Percentiles rank a stretch among this genome's conserved stretches.
phyloP scores from a whole-genome alignment of 1,139 yeast genomes.

The Chernovozyma sophiae-reginae region DNA sequence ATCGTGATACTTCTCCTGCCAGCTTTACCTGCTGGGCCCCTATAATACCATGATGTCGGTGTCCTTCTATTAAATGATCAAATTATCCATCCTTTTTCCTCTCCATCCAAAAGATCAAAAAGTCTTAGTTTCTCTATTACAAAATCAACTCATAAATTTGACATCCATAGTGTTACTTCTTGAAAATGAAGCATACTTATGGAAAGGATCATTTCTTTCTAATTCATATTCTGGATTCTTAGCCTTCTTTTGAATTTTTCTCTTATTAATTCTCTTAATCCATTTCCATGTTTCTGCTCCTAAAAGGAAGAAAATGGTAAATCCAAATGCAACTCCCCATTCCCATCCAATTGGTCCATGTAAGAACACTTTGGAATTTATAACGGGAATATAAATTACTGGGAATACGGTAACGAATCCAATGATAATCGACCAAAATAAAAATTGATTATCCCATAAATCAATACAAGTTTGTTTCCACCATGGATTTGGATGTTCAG shows the following conservation, averaged over 20 bases:
- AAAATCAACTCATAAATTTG: neutral
- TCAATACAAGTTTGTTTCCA: conserved; percentile 56
- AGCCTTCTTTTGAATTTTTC: conserved; percentile 31
- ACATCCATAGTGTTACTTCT: conserved; percentile 38
- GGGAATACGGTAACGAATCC: conserved; percentile 79
- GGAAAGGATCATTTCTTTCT: conserved; percentile 61
- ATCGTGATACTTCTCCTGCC: no score
- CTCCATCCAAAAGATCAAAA: no score
- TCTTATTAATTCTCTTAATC: conserved; percentile 55
- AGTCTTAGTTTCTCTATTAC: no score
- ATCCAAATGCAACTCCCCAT: conserved; percentile 78
- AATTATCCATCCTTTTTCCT: no score
- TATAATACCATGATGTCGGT: no score
- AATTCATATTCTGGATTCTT: conserved; percentile 62
- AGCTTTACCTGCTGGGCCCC: no score
- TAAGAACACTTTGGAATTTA: conserved; percentile 71
- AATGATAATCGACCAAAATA: conserved; percentile 77
- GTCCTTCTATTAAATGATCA: no score
- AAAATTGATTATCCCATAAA: conserved; percentile 70
- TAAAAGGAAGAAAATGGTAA: conserved; percentile 52
- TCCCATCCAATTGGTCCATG: conserved; percentile 75
- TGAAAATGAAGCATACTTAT: conserved; percentile 57
- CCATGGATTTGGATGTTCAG: conserved; percentile 58
- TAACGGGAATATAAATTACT: conserved; percentile 82
- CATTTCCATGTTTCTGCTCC: conserved; percentile 69